A percentile compares a stretch with the other conserved stretches of the same genome.
Conservation (phyloP, 805 yeast species). For the Monosporozyma aquatica region DNA sequence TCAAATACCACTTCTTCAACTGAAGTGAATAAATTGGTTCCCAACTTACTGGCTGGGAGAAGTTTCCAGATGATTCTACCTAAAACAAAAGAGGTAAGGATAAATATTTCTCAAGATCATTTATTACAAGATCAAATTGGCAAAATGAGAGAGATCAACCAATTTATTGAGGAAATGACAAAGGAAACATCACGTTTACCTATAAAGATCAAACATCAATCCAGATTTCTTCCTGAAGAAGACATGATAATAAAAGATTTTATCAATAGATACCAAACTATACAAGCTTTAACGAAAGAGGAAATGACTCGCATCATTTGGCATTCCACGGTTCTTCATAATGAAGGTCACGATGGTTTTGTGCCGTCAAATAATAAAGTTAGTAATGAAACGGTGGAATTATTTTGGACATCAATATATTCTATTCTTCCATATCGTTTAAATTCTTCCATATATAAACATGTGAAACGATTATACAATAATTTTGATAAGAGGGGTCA, state of each 20-base stretch:
- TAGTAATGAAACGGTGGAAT: background rate
- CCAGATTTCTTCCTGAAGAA: constrained; percentile 24
- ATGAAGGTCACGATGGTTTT: too few species aligned
- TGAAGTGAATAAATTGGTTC: too few species aligned
- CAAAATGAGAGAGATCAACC: background rate
- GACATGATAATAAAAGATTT: constrained; percentile 65
- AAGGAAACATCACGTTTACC: constrained; percentile 23
- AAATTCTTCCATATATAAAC: constrained; percentile 78
- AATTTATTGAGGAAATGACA: background rate
- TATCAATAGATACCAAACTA: constrained; percentile 51
- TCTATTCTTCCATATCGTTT: constrained; percentile 70
- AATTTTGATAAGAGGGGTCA: constrained; percentile 75
- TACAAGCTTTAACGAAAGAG: constrained; percentile 47
- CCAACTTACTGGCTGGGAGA: background rate
- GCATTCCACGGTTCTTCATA: constrained; percentile 57
- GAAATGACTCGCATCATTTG: constrained; percentile 76
- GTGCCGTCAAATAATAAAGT: constrained; percentile 26
- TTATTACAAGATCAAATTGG: background rate
- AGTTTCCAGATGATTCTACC: background rate
- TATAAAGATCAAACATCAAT: background rate
- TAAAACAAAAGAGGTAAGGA: background rate
- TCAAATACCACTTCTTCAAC: background rate
- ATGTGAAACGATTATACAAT: constrained; percentile 76
- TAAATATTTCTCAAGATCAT: background rate
- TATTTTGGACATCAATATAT: constrained; percentile 70